Conservation (phyloP, 2,329 filamentous ascomycete genomes). For the Penicillium freii region DNA sequence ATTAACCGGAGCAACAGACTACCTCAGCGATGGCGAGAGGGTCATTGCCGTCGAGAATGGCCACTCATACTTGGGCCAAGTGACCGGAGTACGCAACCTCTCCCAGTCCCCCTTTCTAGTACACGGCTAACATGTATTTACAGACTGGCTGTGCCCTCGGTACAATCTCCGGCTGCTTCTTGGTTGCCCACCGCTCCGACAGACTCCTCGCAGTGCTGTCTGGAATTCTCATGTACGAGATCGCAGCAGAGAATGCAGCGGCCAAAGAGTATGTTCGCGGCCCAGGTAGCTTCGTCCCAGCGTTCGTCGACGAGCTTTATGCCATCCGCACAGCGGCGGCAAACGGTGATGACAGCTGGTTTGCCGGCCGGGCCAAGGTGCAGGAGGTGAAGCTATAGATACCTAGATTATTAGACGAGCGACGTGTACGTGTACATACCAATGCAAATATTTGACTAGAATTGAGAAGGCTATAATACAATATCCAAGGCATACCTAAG, state of each 20-base stretch:
- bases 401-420: not conserved
- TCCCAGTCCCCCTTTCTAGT: not conserved
- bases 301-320: slow-evolving; percentile 73
- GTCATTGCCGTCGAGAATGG: slow-evolving; percentile 74
- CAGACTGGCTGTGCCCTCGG: slow-evolving; percentile 79
- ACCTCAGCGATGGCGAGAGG: slow-evolving; percentile 69
- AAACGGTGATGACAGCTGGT: slow-evolving; percentile 36
- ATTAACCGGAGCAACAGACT: slow-evolving; percentile 77
- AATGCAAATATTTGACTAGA: not conserved
- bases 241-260: slow-evolving; percentile 68
- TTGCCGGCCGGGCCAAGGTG: slow-evolving; percentile 39
- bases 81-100: slow-evolving; percentile 42
- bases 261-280: slow-evolving; percentile 63
- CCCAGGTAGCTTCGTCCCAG: slow-evolving; percentile 81
- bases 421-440: slow-evolving; percentile 7
- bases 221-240: slow-evolving; percentile 73
- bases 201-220: slow-evolving; percentile 71
- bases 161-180: slow-evolving; percentile 72
- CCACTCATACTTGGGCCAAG: slow-evolving; percentile 55
- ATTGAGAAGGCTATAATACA: not conserved
- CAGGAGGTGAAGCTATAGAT: slow-evolving; percentile 31
- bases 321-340: slow-evolving; percentile 37
- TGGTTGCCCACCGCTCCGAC: slow-evolving; percentile 63
- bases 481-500: not conserved
- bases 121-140: not conserved